Percentiles rank a stretch among this genome's conserved stretches.
Evolutionary conservation across 1,284 basidiomycete genomes (phyloP).

Genomic region (Moesziomyces globuligerus): DNA sequence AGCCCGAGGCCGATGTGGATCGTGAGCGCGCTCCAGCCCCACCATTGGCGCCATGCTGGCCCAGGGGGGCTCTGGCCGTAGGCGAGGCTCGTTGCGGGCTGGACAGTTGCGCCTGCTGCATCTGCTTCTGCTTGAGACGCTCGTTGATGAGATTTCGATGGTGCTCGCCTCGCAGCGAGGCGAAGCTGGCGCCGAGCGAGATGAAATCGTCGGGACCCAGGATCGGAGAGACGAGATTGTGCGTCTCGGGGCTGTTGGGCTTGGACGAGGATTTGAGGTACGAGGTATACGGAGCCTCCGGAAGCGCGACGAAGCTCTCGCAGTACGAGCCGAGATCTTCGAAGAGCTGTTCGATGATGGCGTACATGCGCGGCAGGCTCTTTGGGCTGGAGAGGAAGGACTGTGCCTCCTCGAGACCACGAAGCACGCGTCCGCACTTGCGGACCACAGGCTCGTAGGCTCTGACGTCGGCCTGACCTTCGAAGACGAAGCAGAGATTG

Average conservation of each 20-base stretch:
- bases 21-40: slow-evolving; percentile 15
- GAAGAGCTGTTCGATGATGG: slow-evolving; percentile 93
- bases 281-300: slow-evolving; percentile 55
- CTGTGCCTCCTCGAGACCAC: slow-evolving; percentile 89
- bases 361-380: slow-evolving; percentile 78
- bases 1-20: slow-evolving; percentile 18
- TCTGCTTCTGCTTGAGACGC: slow-evolving; percentile 34
- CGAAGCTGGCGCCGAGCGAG: slow-evolving; percentile 34
- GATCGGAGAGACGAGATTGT: slow-evolving; percentile 16
- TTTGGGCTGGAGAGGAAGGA: slow-evolving; percentile 82
- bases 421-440: slow-evolving; percentile 89
- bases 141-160: slow-evolving; percentile 41
- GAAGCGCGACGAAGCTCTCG: slow-evolving; percentile 65
- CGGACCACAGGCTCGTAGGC: slow-evolving; percentile 96
- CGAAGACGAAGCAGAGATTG: slow-evolving; percentile 92
- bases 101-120: slow-evolving; percentile 12
- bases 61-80: neutral
- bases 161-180: slow-evolving; percentile 31
- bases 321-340: slow-evolving; percentile 94
- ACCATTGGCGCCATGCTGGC: neutral
- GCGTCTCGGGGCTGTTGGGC: slow-evolving; percentile 26
- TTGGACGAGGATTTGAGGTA: slow-evolving; percentile 36
- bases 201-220: slow-evolving; percentile 37
- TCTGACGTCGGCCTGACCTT: slow-evolving; percentile 82
- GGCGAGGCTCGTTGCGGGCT: slow-evolving; percentile 4